Base-by-base conservation (phyloP, 441 rosid species). In the Breynia disticha region DNA sequence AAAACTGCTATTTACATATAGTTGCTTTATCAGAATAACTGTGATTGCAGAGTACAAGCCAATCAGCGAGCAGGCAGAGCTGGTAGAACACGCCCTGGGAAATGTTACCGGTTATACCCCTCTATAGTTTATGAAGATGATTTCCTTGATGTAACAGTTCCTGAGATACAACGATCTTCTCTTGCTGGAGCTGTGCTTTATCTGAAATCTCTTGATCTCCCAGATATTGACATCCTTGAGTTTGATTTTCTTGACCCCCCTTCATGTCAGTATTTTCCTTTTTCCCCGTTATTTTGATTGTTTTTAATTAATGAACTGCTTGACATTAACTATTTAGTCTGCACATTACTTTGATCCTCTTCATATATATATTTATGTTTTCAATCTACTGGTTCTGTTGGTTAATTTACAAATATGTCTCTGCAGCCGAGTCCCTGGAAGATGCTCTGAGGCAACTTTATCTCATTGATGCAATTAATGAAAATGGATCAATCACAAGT, bases 51-150 rank as follows among this genome's bases (percentile, higher is more conserved):
- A 76, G 96, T 93, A 46, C 97, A 93, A 77, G 99, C 99, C 62
- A 88, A 87, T 73, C 99, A 93, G 69, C 91, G 95, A 48, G 89
- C 89, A 19, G 99, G 99, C 66, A 80, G 99, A 71, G 99, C 99
- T 52, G 99, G 99, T 51, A 83, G 99, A 79, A 89, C 99, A 24
- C 79, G 89, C 56, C 90, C 97, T 55, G 99, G 99, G 55, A 89
- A 89, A 79, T 93, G 97, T 73, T 93, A 89, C 60, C 81, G 95
- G 19, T 53, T 93, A 55, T 93, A 89, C 62, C 95, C 99, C 28
- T 79, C 86, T 28, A 72, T 62, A 22, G 65, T 83, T 65, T 89
- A 81, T 66, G 72, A 84, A 41, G 96, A 93, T 62, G 86, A 93
- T 38, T 85, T 93, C 52, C 80, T 79, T 62, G 97, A 86, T 56